A percentile compares a stretch with the other conserved stretches of the same genome.
Evolutionary conservation across 805 yeast species (phyloP).

Genomic region (Candida caryicola): DNA sequence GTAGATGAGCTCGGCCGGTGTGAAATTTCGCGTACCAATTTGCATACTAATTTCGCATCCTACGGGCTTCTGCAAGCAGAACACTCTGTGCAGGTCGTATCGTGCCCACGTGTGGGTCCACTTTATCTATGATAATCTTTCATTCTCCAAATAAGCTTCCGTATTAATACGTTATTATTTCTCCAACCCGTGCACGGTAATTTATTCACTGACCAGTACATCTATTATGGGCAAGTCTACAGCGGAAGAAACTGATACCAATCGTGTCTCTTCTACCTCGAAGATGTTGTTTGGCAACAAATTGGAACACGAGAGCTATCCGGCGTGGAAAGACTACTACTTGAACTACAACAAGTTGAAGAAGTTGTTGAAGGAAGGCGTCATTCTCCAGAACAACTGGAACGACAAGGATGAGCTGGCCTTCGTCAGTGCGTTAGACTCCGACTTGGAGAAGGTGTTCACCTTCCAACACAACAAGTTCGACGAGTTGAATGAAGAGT

Average conservation of each 20-base stretch:
- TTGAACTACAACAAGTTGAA: constrained; percentile 65
- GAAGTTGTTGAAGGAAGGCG: constrained; percentile 66
- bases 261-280: background rate
- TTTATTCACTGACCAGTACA: background rate
- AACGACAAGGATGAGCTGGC: constrained; percentile 66
- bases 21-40: too few species aligned
- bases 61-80: too few species aligned
- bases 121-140: too few species aligned
- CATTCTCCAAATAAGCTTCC: too few species aligned
- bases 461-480: constrained; percentile 68
- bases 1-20: too few species aligned
- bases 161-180: too few species aligned
- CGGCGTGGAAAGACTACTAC: constrained; percentile 83
- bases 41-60: too few species aligned
- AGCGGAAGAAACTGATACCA: background rate
- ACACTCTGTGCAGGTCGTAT: too few species aligned
- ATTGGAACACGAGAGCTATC: constrained; percentile 74
- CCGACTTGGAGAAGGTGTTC: constrained; percentile 74
- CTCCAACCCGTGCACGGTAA: too few species aligned
- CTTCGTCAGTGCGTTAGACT: constrained; percentile 65
- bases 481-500: constrained; percentile 60
- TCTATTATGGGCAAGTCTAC: background rate
- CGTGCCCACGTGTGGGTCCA: constrained; percentile 4
- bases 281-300: constrained; percentile 84
- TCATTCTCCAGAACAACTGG: constrained; percentile 51